Evolutionary conservation across 2,329 filamentous ascomycete genomes (phyloP).

Genomic region (Fusarium foetens): DNA sequence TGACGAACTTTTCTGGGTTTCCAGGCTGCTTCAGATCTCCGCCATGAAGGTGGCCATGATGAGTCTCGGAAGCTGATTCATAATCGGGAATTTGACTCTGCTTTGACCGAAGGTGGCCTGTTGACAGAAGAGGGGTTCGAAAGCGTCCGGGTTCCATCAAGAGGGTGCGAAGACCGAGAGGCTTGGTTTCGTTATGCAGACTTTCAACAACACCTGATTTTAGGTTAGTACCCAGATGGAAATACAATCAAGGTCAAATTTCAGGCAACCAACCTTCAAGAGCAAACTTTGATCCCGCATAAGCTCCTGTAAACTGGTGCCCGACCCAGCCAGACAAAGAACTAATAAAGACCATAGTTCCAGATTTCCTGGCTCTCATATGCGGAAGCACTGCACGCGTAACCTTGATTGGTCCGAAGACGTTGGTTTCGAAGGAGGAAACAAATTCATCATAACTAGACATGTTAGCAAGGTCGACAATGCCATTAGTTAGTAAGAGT

Average conservation of each 20-base stretch:
- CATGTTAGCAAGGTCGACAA: background rate
- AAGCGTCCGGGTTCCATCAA: conserved; percentile 12
- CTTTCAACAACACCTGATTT: conserved; percentile 14
- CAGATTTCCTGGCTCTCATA: background rate
- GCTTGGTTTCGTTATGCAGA: conserved; percentile 1
- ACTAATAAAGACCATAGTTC: conserved; percentile 17
- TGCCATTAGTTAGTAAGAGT: rapidly evolving
- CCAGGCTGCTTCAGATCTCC: background rate
- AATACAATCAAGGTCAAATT: too few species aligned
- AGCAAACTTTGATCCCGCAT: conserved; percentile 16
- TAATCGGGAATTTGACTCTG: conserved; percentile 11
- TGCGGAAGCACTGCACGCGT: conserved; percentile 14
- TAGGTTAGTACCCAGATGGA: background rate
- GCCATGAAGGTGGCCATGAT: background rate
- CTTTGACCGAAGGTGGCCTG: background rate
- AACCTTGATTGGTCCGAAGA: conserved; percentile 9
- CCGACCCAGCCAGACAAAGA: conserved; percentile 8
- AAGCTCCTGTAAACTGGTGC: conserved; percentile 6
- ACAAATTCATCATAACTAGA: conserved; percentile 7
- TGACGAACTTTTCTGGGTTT: background rate
- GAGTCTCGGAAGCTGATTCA: background rate
- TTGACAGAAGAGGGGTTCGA: conserved; percentile 3
- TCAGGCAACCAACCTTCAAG: conserved; percentile 1
- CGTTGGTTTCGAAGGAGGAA: conserved; percentile 16
- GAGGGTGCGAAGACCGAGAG: conserved; percentile 9